Evolutionary conservation across 768 basidiomycete species (phyloP).

Genomic region (Pisolithus microcarpus): DNA sequence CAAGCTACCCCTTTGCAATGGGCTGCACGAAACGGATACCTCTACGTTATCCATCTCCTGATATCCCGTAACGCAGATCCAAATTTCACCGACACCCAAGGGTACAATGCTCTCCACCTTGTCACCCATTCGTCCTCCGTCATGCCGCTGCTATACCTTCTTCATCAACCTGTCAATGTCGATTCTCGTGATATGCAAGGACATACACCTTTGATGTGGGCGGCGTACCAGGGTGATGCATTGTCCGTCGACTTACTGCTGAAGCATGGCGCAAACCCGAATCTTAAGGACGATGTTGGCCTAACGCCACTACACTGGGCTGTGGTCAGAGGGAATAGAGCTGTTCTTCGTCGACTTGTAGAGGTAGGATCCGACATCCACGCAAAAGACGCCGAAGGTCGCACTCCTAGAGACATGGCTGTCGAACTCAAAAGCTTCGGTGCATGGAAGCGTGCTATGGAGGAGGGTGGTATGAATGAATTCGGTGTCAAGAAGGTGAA

Average conservation of each 20-base stretch:
- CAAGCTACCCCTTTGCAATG: constrained; percentile 94
- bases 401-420: constrained; percentile 93
- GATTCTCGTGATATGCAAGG: constrained; percentile 89
- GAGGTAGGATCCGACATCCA: constrained; percentile 81
- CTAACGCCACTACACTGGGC: constrained; percentile 95
- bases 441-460: constrained; percentile 83
- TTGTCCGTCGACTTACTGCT: constrained; percentile 88
- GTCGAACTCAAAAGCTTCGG: constrained; percentile 84
- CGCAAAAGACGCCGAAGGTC: constrained; percentile 74
- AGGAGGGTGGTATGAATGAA: constrained; percentile 80
- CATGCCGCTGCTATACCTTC: constrained; percentile 87
- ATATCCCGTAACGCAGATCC: constrained; percentile 90
- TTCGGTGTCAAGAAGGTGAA: constrained; percentile 60
- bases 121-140: constrained; percentile 92
- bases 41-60: constrained; percentile 91
- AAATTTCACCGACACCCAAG: constrained; percentile 83
- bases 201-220: constrained; percentile 97
- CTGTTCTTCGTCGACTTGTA: constrained; percentile 76
- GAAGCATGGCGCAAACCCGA: constrained; percentile 77
- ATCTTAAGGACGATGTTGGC: constrained; percentile 70
- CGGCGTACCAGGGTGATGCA: constrained; percentile 96
- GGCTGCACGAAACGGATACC: constrained; percentile 95
- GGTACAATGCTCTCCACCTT: constrained; percentile 93
- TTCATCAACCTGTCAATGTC: constrained; percentile 89
- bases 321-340: constrained; percentile 88